Evolutionary conservation across 2,329 filamentous ascomycete genomes (phyloP).

Genomic region (Corniculantispora saksenae): DNA sequence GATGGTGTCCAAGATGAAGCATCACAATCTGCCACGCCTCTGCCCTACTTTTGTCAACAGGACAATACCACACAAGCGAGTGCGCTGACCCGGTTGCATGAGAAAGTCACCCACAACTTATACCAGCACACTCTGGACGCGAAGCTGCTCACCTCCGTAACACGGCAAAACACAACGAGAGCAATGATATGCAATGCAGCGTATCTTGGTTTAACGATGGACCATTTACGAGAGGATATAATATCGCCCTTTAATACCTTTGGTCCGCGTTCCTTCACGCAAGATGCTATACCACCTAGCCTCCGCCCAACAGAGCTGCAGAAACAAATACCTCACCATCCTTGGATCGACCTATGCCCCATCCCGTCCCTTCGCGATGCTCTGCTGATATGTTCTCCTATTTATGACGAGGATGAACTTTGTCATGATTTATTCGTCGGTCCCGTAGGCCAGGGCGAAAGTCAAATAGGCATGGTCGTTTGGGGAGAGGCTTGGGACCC

Average conservation of each 20-base stretch:
- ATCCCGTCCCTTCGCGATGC: slow-evolving; percentile 18
- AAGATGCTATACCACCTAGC: slow-evolving; percentile 6
- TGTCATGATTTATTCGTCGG: slow-evolving; percentile 21
- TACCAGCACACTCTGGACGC: background rate
- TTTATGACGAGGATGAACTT: slow-evolving; percentile 23
- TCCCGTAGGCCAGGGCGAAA: background rate
- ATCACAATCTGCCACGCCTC: background rate
- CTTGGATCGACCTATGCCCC: slow-evolving; percentile 22
- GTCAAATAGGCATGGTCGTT: slow-evolving; percentile 37
- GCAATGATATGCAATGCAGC: background rate
- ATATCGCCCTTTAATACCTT: background rate
- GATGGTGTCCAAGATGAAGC: background rate
- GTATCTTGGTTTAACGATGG: background rate
- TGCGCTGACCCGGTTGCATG: background rate
- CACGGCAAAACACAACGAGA: background rate
- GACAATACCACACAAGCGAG: background rate
- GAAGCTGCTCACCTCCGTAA: background rate
- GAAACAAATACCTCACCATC: slow-evolving; percentile 20
- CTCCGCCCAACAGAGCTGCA: slow-evolving; percentile 21
- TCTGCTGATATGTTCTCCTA: background rate
- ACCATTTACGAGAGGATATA: background rate
- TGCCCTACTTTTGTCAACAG: background rate
- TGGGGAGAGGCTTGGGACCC: slow-evolving; percentile 50
- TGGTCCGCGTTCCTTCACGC: background rate
- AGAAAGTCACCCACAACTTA: background rate